Conservation (phyloP, 768 basidiomycete genomes). For the Leccinum disarticulatum region DNA sequence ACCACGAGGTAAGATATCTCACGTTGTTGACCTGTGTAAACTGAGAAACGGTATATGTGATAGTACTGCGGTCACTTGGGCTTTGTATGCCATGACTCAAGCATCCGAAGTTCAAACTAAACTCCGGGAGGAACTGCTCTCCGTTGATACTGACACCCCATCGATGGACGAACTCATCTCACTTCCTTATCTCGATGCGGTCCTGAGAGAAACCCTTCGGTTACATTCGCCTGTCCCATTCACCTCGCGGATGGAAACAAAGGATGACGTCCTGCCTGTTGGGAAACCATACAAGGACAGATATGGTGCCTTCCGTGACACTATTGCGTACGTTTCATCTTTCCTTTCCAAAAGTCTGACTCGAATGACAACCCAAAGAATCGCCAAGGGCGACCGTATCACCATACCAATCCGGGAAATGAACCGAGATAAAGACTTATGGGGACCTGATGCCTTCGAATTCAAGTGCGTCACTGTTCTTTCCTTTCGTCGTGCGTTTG, state of each 20-base stretch:
- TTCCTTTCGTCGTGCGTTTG: not conserved
- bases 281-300: slow-evolving; percentile 43
- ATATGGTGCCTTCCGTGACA: slow-evolving; percentile 40
- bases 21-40: not conserved
- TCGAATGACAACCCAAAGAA: slow-evolving; percentile 21
- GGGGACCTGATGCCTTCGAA: slow-evolving; percentile 63
- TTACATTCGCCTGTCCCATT: slow-evolving; percentile 50
- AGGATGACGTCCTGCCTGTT: slow-evolving; percentile 55
- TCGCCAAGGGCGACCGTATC: slow-evolving; percentile 46
- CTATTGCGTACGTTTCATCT: slow-evolving; percentile 34
- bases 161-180: slow-evolving; percentile 68
- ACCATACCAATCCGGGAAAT: slow-evolving; percentile 51
- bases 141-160: slow-evolving; percentile 53
- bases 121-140: slow-evolving; percentile 57
- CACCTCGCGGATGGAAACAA: slow-evolving; percentile 40
- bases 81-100: slow-evolving; percentile 53
- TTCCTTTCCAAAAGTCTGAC: not conserved
- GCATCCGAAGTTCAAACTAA: slow-evolving; percentile 49
- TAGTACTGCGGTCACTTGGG: slow-evolving; percentile 52
- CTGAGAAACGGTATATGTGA: not conserved
- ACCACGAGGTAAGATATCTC: slow-evolving; percentile 44
- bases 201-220: slow-evolving; percentile 60
- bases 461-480: slow-evolving; percentile 45
- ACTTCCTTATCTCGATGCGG: slow-evolving; percentile 66
- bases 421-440: slow-evolving; percentile 52